A percentile compares a stretch with the other conserved stretches of the same genome.
These are phyloP conservation scores for Cyclotella baltica DNA, from an alignment of 108 stramenopile genomes.

Conservation along the genomic window DNA sequence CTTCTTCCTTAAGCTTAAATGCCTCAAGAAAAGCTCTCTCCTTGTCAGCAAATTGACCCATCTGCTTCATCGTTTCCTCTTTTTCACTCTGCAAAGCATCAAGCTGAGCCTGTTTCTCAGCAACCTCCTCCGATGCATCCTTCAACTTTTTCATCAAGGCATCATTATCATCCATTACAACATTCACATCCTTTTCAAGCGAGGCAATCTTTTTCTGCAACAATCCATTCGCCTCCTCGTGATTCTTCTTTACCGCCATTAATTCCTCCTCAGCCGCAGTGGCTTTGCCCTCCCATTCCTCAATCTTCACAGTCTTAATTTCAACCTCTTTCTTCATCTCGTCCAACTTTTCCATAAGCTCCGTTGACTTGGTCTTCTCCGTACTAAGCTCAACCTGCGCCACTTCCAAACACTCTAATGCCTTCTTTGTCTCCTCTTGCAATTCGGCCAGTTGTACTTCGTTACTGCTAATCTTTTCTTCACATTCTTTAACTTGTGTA, in stretches of 20 bases:
- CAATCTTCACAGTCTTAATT: constrained; percentile 16
- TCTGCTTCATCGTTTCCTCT: constrained; percentile 29
- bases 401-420: constrained; percentile 44
- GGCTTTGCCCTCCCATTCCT: constrained; percentile 38
- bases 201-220: constrained; percentile 54
- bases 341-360: constrained; percentile 40
- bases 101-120: constrained; percentile 28
- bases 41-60: constrained; percentile 22
- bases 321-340: constrained; percentile 29
- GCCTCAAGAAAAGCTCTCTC: constrained; percentile 33
- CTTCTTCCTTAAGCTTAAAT: constrained; percentile 20
- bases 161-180: constrained; percentile 21
- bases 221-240: constrained; percentile 47
- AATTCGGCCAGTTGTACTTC: constrained; percentile 58
- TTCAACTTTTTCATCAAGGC: constrained; percentile 41
- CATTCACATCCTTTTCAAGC: constrained; percentile 40
- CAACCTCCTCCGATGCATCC: constrained; percentile 30
- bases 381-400: constrained; percentile 38
- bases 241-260: constrained; percentile 22
- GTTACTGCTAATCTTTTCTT: constrained; percentile 49
- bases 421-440: constrained; percentile 60
- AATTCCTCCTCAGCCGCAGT: constrained; percentile 24
- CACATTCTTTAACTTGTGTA: constrained; percentile 26
- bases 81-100: constrained; percentile 36
- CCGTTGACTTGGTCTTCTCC: constrained; percentile 37